Percentiles rank a stretch among this genome's conserved stretches.
These are phyloP conservation scores for Debaryomyces maramus DNA, from an alignment of 805 yeast genomes.

Conservation along the genomic window DNA sequence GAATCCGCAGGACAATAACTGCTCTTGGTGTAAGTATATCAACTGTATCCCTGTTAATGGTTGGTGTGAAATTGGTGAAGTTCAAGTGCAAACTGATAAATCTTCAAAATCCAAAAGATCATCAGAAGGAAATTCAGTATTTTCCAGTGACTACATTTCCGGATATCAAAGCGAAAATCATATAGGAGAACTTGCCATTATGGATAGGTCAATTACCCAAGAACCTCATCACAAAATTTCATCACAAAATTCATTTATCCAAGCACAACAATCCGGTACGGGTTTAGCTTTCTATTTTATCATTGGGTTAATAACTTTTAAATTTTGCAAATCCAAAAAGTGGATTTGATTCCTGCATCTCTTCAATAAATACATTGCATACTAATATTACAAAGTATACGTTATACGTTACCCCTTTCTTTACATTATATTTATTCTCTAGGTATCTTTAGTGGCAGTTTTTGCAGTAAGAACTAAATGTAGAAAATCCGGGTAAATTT, in stretches of 20 bases:
- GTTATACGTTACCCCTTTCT: too few relatives aligned
- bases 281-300: constrained; percentile 16
- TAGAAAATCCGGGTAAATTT: background rate
- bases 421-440: too few relatives aligned
- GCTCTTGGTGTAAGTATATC: constrained; percentile 74
- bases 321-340: constrained; percentile 15
- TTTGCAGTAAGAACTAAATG: background rate
- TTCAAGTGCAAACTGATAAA: constrained; percentile 20
- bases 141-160: constrained; percentile 4
- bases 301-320: constrained; percentile 17
- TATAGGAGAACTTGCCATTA: background rate
- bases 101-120: constrained; percentile 7
- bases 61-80: constrained; percentile 61
- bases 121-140: constrained; percentile 1
- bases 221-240: background rate
- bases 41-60: constrained; percentile 69
- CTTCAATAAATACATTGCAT: background rate
- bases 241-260: background rate
- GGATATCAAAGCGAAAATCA: constrained; percentile 5
- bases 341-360: constrained; percentile 3
- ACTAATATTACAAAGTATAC: too few relatives aligned
- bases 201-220: background rate
- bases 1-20: constrained; percentile 45
- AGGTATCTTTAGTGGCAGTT: too few relatives aligned
- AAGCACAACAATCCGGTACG: constrained; percentile 16